A percentile compares a stretch with the other conserved stretches of the same genome.
Evolutionary conservation across 2,329 filamentous ascomycete genomes (phyloP).

Genomic region (Aspergillus jensenii): DNA sequence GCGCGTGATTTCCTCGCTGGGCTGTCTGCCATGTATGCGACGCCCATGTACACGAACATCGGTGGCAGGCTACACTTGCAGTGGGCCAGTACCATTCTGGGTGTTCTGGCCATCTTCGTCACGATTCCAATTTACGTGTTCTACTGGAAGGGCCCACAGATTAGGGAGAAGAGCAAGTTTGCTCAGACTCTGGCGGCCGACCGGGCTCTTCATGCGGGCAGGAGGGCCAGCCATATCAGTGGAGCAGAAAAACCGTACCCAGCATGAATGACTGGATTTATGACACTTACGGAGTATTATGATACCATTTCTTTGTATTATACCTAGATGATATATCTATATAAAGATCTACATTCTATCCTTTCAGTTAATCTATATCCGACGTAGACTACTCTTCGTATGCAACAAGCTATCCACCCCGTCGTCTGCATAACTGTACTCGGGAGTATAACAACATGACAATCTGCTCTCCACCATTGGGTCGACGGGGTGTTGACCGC

Average conservation of each 20-base stretch:
- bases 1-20: slow-evolving; percentile 72
- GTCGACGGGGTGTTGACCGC: not conserved
- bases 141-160: slow-evolving; percentile 56
- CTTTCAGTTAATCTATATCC: no score
- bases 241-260: slow-evolving; percentile 13
- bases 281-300: not conserved
- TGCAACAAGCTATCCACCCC: no score
- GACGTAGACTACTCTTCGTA: no score
- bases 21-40: slow-evolving; percentile 66
- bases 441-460: no score
- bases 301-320: not conserved
- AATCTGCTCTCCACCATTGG: not conserved
- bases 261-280: not conserved
- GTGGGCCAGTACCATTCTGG: slow-evolving; percentile 56
- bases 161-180: slow-evolving; percentile 54
- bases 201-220: slow-evolving; percentile 17
- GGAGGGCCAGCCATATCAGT: slow-evolving; percentile 19
- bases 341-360: not conserved
- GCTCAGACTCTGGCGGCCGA: slow-evolving; percentile 43
- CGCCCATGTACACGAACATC: slow-evolving; percentile 60
- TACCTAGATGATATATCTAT: not conserved
- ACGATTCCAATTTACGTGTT: slow-evolving; percentile 56
- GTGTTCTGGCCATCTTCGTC: slow-evolving; percentile 50
- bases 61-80: slow-evolving; percentile 47
- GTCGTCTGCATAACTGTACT: no score